These are phyloP conservation scores for Dactylellina drechsleri DNA, from an alignment of 2,329 filamentous ascomycete species.

Conservation along the genomic window DNA sequence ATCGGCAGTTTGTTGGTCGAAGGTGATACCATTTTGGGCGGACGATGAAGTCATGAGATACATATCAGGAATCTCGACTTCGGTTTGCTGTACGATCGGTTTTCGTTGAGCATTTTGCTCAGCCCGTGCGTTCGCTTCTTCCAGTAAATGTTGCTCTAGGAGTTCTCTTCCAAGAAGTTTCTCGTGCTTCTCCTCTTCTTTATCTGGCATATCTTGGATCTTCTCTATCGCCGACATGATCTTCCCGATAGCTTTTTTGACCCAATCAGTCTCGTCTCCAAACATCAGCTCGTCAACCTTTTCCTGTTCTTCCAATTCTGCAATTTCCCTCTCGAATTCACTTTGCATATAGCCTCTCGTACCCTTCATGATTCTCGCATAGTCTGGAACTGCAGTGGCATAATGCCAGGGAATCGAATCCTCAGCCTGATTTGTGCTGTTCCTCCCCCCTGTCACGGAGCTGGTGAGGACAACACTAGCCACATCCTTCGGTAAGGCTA, in stretches of 20 bases:
- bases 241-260: slow-evolving; percentile 79
- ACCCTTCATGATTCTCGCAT: slow-evolving; percentile 93
- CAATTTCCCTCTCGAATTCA: slow-evolving; percentile 82
- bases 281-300: slow-evolving; percentile 91
- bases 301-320: slow-evolving; percentile 78
- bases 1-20: neutral
- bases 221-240: slow-evolving; percentile 82
- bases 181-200: slow-evolving; percentile 36
- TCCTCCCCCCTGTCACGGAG: slow-evolving; percentile 9
- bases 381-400: slow-evolving; percentile 91
- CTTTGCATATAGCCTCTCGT: slow-evolving; percentile 85
- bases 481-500: slow-evolving; percentile 86
- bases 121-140: slow-evolving; percentile 38
- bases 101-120: slow-evolving; percentile 16
- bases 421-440: slow-evolving; percentile 63
- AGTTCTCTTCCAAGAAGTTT: slow-evolving; percentile 30
- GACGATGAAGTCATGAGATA: slow-evolving; percentile 46
- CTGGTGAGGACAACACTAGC: slow-evolving; percentile 64
- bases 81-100: slow-evolving; percentile 37
- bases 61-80: slow-evolving; percentile 49
- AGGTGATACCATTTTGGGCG: slow-evolving; percentile 26
- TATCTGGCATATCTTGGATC: slow-evolving; percentile 62
- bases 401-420: slow-evolving; percentile 85
- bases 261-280: slow-evolving; percentile 92
- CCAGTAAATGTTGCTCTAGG: slow-evolving; percentile 26